Evolutionary conservation across 73 alveolate genomes (phyloP).

Genomic region (Paramecium octaurelia): DNA sequence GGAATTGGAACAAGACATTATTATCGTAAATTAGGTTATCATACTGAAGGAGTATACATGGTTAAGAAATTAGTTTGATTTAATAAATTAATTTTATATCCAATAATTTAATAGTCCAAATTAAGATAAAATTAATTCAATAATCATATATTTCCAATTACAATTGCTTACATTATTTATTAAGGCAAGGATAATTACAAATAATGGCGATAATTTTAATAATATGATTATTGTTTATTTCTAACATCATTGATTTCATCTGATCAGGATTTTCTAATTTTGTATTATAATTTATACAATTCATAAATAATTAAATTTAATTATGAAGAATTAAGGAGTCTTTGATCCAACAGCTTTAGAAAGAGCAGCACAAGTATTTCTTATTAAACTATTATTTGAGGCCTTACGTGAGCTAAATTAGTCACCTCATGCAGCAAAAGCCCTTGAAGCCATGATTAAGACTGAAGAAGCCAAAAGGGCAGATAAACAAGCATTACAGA

Average conservation of each 20-base stretch:
- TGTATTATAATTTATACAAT: not conserved
- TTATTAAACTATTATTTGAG: not conserved
- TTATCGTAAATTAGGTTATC: constrained; percentile 93
- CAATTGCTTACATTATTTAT: no score
- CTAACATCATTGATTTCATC: not conserved
- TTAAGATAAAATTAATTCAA: no score
- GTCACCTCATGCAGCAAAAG: constrained; percentile 39
- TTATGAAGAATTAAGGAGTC: constrained; percentile 25
- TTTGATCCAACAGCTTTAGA: constrained; percentile 32
- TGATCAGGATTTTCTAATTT: not conserved
- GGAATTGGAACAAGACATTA: constrained; percentile 97
- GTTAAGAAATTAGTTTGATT: constrained; percentile 76
- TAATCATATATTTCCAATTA: no score
- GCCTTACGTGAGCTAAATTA: constrained; percentile 6
- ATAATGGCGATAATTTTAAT: no score
- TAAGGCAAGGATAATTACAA: no score
- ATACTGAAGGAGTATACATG: constrained; percentile 94
- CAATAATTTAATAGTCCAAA: no score
- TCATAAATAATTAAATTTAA: not conserved
- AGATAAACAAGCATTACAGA: not conserved
- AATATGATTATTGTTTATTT: no score
- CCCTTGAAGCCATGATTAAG: constrained; percentile 27
- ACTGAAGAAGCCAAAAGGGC: constrained; percentile 31
- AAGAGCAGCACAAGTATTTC: not conserved
- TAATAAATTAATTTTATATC: no score